These are phyloP conservation scores for Pilatotrama ljubarskyi DNA, from an alignment of 768 basidiomycete genomes.

Conservation along the genomic window DNA sequence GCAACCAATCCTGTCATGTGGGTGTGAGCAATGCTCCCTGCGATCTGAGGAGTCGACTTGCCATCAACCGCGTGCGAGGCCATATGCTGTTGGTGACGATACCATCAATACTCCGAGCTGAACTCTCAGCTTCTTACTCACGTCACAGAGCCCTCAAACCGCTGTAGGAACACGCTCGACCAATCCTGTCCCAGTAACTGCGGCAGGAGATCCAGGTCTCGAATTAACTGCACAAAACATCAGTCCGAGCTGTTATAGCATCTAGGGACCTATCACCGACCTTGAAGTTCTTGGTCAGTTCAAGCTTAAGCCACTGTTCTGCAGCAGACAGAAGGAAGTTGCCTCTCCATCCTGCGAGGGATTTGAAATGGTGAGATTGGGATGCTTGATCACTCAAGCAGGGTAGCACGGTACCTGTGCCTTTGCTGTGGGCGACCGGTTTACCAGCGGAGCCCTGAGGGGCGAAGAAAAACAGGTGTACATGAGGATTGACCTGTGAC, in stretches of 20 bases:
- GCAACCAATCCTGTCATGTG: constrained; percentile 70
- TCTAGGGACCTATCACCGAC: constrained; percentile 32
- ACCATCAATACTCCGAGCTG: neutral
- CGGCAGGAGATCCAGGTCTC: constrained; percentile 95
- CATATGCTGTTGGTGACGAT: constrained; percentile 55
- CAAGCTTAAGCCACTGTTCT: constrained; percentile 94
- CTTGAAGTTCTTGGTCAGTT: constrained; percentile 96
- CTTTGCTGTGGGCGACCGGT: constrained; percentile 92
- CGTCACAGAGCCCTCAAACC: constrained; percentile 89
- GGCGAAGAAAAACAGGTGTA: constrained; percentile 95
- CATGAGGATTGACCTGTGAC: constrained; percentile 89
- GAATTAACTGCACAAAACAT: constrained; percentile 64
- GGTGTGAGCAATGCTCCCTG: neutral
- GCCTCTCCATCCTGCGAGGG: constrained; percentile 94
- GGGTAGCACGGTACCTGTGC: constrained; percentile 59
- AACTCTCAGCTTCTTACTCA: constrained; percentile 39
- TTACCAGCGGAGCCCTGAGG: constrained; percentile 86
- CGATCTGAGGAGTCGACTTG: constrained; percentile 32
- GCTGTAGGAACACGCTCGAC: constrained; percentile 94
- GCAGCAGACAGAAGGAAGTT: constrained; percentile 91
- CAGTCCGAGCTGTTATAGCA: neutral
- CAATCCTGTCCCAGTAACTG: constrained; percentile 92
- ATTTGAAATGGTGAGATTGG: neutral
- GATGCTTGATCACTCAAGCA: neutral
- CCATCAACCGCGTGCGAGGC: constrained; percentile 80